A percentile compares a stretch with the other conserved stretches of the same genome.
Conservation (phyloP, 768 basidiomycete species). For the Mycena albidolilacea region DNA sequence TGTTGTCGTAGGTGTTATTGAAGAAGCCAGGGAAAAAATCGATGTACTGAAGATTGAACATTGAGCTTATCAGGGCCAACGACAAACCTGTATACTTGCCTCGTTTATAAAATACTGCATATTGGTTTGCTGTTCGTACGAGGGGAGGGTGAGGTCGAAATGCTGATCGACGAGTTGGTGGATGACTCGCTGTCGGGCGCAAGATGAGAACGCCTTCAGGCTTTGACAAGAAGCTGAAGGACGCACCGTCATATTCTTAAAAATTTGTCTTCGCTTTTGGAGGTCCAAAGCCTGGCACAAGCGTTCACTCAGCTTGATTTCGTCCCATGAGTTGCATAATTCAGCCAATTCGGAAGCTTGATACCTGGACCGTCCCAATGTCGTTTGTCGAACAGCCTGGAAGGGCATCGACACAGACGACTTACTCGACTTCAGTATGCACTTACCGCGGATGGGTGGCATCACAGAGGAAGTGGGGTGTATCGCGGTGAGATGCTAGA, state of each 20-base stretch:
- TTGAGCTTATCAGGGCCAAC: neutral
- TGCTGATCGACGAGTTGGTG: constrained; percentile 6
- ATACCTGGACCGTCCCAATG: neutral
- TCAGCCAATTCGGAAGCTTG: neutral
- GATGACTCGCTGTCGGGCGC: neutral
- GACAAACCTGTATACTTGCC: neutral
- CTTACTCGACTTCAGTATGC: neutral
- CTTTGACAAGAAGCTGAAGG: neutral
- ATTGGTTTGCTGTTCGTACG: neutral
- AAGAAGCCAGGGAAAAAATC: constrained; percentile 14
- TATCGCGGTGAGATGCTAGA: neutral
- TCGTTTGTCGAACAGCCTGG: neutral
- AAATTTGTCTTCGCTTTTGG: neutral
- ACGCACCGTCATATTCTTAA: neutral
- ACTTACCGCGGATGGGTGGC: constrained; percentile 11
- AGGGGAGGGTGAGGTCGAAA: neutral
- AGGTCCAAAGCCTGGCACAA: neutral
- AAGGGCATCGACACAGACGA: neutral
- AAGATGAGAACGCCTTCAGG: no score
- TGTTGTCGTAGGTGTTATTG: neutral
- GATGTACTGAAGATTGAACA: neutral
- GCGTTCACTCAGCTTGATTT: neutral
- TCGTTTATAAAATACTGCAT: neutral
- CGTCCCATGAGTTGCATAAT: neutral
- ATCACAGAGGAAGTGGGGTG: neutral